Evolutionary conservation across 164 flowering plant genomes (phyloP).

Genomic region (Nymphaea thermarum): DNA sequence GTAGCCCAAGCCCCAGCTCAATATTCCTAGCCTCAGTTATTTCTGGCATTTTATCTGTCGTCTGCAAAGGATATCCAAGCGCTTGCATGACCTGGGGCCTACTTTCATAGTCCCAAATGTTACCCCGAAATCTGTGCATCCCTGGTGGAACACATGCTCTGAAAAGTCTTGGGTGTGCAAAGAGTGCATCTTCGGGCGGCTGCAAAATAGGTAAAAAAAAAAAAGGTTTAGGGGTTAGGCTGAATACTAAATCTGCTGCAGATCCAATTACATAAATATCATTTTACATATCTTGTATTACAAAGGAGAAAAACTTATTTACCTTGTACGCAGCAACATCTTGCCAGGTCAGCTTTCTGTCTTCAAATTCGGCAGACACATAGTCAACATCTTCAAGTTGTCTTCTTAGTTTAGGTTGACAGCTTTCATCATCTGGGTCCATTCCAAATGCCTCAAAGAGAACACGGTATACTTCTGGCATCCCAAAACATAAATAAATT

Average conservation of each 20-base stretch:
- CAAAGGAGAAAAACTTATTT: conserved; percentile 8
- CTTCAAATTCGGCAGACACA: conserved; percentile 96
- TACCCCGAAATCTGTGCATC: conserved; percentile 95
- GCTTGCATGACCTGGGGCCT: conserved; percentile 77
- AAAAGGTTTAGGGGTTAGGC: not conserved
- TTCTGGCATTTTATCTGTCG: conserved; percentile 71
- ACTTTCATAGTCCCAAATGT: conserved; percentile 89
- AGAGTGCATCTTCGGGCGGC: conserved; percentile 90
- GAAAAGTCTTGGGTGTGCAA: conserved; percentile 91
- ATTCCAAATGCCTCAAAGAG: conserved; percentile 97
- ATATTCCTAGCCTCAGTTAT: conserved; percentile 90
- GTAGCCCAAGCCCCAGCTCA: conserved; percentile 94
- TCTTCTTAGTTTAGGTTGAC: conserved; percentile 84
- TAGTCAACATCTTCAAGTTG: conserved; percentile 97
- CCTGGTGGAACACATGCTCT: conserved; percentile 96
- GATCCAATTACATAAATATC: not conserved
- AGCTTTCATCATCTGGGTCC: conserved; percentile 94
- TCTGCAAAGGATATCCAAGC: conserved; percentile 68
- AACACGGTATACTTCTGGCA: conserved; percentile 98
- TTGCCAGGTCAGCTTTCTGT: conserved; percentile 70
- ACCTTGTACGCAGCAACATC: conserved; percentile 84
- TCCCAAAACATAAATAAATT: conserved; percentile 85
- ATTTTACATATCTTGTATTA: not conserved
- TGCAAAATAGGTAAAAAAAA: conserved; percentile 12
- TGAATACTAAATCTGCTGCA: not conserved